Evolutionary conservation across 768 basidiomycete species (phyloP), one percentile per base, ranked within the genome.

Genomic region (Cystobasidium tubakii): DNA sequence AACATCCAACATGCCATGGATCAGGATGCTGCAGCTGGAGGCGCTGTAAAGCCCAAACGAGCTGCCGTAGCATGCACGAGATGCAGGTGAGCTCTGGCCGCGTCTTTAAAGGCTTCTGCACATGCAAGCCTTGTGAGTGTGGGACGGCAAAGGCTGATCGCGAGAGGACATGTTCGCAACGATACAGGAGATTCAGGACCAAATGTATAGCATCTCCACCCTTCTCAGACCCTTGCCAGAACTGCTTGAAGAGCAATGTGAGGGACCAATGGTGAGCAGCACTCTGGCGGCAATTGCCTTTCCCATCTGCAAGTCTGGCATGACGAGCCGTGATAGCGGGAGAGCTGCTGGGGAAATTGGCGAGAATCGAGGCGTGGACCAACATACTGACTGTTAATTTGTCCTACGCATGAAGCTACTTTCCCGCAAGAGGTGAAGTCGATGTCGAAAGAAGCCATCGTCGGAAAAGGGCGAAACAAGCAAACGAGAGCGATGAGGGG

Each of bases 191-290:
- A 29, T 60, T 15, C 57, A 25, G 57, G 57, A 60, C 57, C 29
- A 60, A 60, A 21, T 60, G 57, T 21, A 60, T 60, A 29, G 57
- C 57, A 29, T 6, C 29, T 60, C 57, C 57, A 60, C 57, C 57
- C 6, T 60, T 29, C 33, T 29, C 57, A 12, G 57, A 60, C 4
- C 57, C 57, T 7, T 60, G 57, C 33, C 57, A 60, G 57, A 60
- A 60, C 57, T 60, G 57, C 27, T 9, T 60, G 13, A 60, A 60
- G 33, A 34, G 57, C 25, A 60, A 60, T 27, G 57, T 60, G 25
- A 15, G 13, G 23, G 57, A 60, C 13, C 57, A 60, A 21, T 60
- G 57, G 46, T 50, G 46, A 50, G 46, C 46, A 15, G 15, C n/a
- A 21, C 21, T 19, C 15, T 50, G 7, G 7, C 46, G 46, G 46